Evolutionary conservation across 805 yeast genomes (phyloP).

Genomic region (Kodamaea jinghongensis): DNA sequence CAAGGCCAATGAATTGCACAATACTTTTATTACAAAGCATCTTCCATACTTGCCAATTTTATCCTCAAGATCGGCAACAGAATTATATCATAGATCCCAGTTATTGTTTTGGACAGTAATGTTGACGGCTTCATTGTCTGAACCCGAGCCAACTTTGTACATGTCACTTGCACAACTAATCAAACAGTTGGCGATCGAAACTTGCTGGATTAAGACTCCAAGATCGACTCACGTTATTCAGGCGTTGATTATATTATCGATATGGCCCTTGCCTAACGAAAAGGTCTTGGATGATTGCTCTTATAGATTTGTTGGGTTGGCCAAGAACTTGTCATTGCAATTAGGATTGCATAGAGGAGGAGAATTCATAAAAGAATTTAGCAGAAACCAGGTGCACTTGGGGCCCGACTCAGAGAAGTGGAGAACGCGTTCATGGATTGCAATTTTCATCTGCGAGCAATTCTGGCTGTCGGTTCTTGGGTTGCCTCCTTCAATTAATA

Average conservation of each 20-base stretch:
- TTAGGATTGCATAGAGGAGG: slow-evolving; percentile 86
- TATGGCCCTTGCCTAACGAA: slow-evolving; percentile 92
- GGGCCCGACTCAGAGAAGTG: slow-evolving; percentile 87
- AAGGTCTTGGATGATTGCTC: slow-evolving; percentile 91
- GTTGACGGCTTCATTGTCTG: slow-evolving; percentile 80
- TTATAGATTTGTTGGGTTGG: slow-evolving; percentile 83
- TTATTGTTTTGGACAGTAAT: slow-evolving; percentile 88
- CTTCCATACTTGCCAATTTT: slow-evolving; percentile 80
- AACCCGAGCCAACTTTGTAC: slow-evolving; percentile 83
- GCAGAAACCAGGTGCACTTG: slow-evolving; percentile 82
- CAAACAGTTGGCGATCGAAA: slow-evolving; percentile 83
- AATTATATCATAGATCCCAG: slow-evolving; percentile 79
- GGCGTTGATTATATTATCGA: slow-evolving; percentile 76
- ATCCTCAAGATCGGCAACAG: slow-evolving; percentile 66
- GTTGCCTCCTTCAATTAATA: slow-evolving; percentile 79
- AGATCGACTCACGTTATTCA: slow-evolving; percentile 92
- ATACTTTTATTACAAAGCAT: slow-evolving; percentile 60
- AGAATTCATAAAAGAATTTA: slow-evolving; percentile 84
- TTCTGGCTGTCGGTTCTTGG: slow-evolving; percentile 89
- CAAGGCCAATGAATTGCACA: slow-evolving; percentile 72
- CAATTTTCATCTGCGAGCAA: slow-evolving; percentile 83
- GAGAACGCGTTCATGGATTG: slow-evolving; percentile 92
- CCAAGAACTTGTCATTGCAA: slow-evolving; percentile 80
- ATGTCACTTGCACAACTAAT: slow-evolving; percentile 71
- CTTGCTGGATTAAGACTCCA: slow-evolving; percentile 92